Evolutionary conservation across 257 asterid species (phyloP).

Genomic region (Cruciata laevipes): DNA sequence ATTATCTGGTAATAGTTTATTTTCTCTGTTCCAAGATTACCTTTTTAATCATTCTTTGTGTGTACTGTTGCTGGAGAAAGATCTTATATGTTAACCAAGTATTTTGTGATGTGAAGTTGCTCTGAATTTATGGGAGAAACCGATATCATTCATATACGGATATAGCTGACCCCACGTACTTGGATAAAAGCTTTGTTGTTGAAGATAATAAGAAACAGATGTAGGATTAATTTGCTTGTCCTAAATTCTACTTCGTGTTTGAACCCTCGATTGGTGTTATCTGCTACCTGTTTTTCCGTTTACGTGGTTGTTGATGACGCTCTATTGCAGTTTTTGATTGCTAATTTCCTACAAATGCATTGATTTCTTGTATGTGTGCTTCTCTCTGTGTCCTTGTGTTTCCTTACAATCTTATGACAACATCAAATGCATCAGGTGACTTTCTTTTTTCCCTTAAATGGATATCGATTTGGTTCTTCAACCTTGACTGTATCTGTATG

Average conservation of each 20-base stretch:
- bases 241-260: neutral
- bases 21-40: neutral
- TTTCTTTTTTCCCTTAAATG: too few species aligned
- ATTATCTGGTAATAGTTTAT: neutral
- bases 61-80: neutral
- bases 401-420: neutral
- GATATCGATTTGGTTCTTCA: too few species aligned
- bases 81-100: neutral
- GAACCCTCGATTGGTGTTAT: neutral
- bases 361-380: neutral
- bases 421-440: neutral
- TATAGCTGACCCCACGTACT: too few species aligned
- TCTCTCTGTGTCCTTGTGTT: neutral
- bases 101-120: neutral
- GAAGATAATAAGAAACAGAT: neutral
- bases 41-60: neutral
- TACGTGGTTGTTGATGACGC: too few species aligned
- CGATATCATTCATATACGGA: neutral
- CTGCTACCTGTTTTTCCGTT: neutral
- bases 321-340: too few species aligned
- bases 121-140: neutral
- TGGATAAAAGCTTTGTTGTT: neutral
- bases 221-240: neutral
- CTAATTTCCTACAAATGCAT: neutral
- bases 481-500: neutral